Percentiles rank a stretch among this genome's conserved stretches.
Evolutionary conservation across 352 stramenopile species (phyloP).

Genomic region (Phytophthora fragariaefolia): DNA sequence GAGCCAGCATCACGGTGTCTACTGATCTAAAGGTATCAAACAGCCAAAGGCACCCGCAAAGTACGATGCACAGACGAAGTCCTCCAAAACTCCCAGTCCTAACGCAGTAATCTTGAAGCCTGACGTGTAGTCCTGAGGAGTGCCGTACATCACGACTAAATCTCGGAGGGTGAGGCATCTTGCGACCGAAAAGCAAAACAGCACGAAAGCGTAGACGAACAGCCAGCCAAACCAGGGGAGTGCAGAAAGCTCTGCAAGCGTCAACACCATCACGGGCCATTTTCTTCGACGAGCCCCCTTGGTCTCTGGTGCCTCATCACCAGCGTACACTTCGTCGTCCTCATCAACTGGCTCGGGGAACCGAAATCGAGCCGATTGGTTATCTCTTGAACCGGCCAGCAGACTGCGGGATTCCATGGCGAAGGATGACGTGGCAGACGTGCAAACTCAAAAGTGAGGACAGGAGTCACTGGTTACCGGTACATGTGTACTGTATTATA

Average conservation of each 20-base stretch:
- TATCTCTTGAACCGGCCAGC: constrained; percentile 8
- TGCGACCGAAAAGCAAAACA: constrained; percentile 24
- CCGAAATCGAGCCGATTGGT: constrained; percentile 19
- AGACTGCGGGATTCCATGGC: constrained; percentile 1
- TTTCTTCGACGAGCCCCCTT: constrained; percentile 14
- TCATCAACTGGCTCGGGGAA: constrained; percentile 12
- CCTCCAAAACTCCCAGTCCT: constrained; percentile 28
- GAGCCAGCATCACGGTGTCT: too few relatives aligned
- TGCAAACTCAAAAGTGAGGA: not conserved
- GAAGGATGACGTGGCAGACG: not conserved
- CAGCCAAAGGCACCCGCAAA: constrained; percentile 29
- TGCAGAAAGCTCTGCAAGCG: not conserved
- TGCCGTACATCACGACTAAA: constrained; percentile 27
- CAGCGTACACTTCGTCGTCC: not conserved
- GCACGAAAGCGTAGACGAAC: constrained; percentile 18
- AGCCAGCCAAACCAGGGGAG: constrained; percentile 25
- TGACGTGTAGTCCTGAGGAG: not conserved
- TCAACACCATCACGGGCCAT: not conserved
- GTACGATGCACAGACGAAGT: constrained; percentile 37
- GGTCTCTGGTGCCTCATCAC: constrained; percentile 3
- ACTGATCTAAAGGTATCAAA: constrained; percentile 21
- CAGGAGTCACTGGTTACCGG: too few relatives aligned
- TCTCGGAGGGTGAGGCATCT: constrained; percentile 14
- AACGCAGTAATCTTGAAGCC: constrained; percentile 20
- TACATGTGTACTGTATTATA: too few relatives aligned